These are phyloP conservation scores for Dictyostelium intermedium DNA, from an alignment of 78 protist genomes.

Conservation along the genomic window DNA sequence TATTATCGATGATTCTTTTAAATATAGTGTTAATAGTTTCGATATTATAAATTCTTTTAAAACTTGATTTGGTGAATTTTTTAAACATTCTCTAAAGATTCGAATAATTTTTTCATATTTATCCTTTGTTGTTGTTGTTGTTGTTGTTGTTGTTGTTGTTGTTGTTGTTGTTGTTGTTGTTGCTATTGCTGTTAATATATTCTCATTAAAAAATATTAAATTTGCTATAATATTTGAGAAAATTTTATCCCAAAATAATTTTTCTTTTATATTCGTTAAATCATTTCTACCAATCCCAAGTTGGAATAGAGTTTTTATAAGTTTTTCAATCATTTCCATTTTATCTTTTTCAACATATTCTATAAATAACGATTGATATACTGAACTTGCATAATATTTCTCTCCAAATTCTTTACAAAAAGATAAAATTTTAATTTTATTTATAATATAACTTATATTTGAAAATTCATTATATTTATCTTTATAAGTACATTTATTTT, in stretches of 20 bases:
- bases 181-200: neutral
- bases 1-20: neutral
- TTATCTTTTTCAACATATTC: neutral
- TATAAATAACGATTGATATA: neutral
- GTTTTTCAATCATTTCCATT: neutral
- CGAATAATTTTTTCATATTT: neutral
- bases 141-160: neutral
- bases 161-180: no score
- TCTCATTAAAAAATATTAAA: neutral
- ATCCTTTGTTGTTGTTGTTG: neutral
- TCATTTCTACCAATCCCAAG: neutral
- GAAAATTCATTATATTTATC: neutral
- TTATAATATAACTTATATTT: neutral
- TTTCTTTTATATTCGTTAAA: neutral
- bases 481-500: neutral
- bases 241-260: neutral
- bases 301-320: neutral
- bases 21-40: neutral
- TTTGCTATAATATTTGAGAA: neutral
- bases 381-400: neutral
- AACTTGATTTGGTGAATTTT: neutral
- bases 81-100: neutral
- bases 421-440: neutral
- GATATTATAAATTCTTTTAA: neutral
- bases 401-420: neutral